These are phyloP conservation scores for Alternaria rosae DNA, from an alignment of 2,329 filamentous ascomycete species.

Conservation along the genomic window DNA sequence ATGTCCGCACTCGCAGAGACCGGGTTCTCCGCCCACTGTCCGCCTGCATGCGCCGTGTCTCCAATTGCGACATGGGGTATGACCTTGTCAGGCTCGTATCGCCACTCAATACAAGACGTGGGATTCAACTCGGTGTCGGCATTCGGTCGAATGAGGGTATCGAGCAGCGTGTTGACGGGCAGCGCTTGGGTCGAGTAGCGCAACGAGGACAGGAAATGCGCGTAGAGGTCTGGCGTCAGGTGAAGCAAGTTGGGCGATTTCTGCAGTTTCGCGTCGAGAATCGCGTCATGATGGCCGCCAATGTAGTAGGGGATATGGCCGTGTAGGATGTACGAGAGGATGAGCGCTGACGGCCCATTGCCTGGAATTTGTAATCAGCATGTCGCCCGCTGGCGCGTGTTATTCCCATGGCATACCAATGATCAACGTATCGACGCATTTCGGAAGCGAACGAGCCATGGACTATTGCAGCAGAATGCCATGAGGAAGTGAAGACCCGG, in stretches of 20 bases:
- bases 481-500: constrained; percentile 31
- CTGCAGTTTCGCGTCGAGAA: constrained; percentile 64
- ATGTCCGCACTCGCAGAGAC: constrained; percentile 63
- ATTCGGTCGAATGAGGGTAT: constrained; percentile 65
- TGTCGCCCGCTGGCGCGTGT: background rate
- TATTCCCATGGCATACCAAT: constrained; percentile 37
- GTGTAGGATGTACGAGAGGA: constrained; percentile 69
- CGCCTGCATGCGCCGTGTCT: constrained; percentile 59
- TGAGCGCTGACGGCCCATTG: constrained; percentile 68
- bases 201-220: constrained; percentile 66
- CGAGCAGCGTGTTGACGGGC: constrained; percentile 66
- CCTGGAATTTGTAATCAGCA: constrained; percentile 53
- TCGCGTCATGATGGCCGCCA: constrained; percentile 63
- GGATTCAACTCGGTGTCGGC: constrained; percentile 64
- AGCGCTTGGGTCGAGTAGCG: constrained; percentile 69
- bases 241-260: constrained; percentile 57
- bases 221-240: constrained; percentile 60
- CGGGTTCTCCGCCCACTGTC: constrained; percentile 66
- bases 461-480: constrained; percentile 41
- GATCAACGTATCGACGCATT: constrained; percentile 52
- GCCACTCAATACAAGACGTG: constrained; percentile 63
- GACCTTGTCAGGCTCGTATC: constrained; percentile 58
- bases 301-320: constrained; percentile 66
- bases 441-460: constrained; percentile 49
- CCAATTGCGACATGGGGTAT: constrained; percentile 64